These are phyloP conservation scores for Coemansia sp. DNA, from an alignment of 192 early-diverging fungal genomes.

Conservation along the genomic window DNA sequence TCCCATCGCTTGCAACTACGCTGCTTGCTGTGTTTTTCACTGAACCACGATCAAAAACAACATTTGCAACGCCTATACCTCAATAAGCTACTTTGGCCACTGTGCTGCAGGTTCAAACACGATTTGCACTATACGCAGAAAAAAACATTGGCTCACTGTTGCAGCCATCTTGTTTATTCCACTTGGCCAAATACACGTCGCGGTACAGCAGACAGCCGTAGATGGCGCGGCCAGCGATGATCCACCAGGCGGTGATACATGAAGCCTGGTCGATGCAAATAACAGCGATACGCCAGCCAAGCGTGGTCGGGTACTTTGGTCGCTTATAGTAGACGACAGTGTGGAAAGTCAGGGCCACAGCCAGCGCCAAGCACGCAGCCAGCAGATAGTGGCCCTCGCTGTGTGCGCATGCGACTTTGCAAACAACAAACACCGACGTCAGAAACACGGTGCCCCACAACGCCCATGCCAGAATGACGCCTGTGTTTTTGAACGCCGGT, in stretches of 20 bases:
- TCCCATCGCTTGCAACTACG: too few species aligned
- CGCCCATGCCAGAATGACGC: slow-evolving; percentile 13
- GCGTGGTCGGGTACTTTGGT: slow-evolving; percentile 18
- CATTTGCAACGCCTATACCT: too few species aligned
- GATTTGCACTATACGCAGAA: neutral
- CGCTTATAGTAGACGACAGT: slow-evolving; percentile 21
- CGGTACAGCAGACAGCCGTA: slow-evolving; percentile 14
- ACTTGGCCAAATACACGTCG: slow-evolving; percentile 15
- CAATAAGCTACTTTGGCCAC: too few species aligned
- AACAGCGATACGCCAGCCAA: slow-evolving; percentile 24
- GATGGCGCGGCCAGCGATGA: slow-evolving; percentile 15
- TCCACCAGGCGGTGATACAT: slow-evolving; percentile 33
- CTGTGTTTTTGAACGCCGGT: slow-evolving; percentile 20
- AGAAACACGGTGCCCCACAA: neutral
- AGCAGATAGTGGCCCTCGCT: slow-evolving; percentile 5
- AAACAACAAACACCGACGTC: neutral
- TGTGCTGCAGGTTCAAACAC: neutral
- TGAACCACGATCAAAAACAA: too few species aligned
- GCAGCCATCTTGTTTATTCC: neutral
- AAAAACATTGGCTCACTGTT: too few species aligned
- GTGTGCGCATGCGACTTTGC: slow-evolving; percentile 1
- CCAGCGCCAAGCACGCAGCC: slow-evolving; percentile 8
- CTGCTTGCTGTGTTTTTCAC: too few species aligned
- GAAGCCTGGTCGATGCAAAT: slow-evolving; percentile 27
- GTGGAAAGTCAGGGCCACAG: slow-evolving; percentile 10